Conservation (phyloP, 306 rosid species). For the Prunus campanulata region DNA sequence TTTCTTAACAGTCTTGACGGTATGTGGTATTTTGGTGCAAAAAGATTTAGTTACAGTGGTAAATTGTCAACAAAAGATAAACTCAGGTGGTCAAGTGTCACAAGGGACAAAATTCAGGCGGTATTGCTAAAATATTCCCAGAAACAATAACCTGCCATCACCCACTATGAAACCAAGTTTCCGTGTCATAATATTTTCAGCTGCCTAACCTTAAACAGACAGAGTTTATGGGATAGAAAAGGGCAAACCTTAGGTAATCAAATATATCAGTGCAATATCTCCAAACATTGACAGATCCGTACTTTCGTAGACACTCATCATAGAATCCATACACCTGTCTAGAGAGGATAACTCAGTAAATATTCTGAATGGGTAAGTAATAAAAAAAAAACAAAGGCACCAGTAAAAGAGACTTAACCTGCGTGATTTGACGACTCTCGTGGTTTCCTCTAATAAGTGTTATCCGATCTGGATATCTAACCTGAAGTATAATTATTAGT, state of each 20-base stretch:
- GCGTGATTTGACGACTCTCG: slow-evolving; percentile 99
- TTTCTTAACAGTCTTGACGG: no score
- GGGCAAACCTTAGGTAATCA: slow-evolving; percentile 83
- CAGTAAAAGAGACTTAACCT: slow-evolving; percentile 53
- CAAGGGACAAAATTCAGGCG: no score
- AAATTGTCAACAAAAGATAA: no score
- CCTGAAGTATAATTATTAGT: slow-evolving; percentile 46
- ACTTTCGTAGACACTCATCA: slow-evolving; percentile 97
- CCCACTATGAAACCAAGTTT: not conserved
- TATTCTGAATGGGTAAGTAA: slow-evolving; percentile 18
- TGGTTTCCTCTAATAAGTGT: slow-evolving; percentile 99
- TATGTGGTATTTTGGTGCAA: no score
- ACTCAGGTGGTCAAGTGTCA: no score
- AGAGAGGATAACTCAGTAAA: slow-evolving; percentile 36
- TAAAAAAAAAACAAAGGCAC: not conserved
- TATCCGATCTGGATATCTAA: slow-evolving; percentile 97
- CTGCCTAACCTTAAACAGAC: slow-evolving; percentile 3
- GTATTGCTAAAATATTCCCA: no score
- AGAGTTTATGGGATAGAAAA: not conserved
- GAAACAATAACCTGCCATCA: not conserved
- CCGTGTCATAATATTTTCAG: slow-evolving; percentile 6
- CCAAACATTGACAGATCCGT: slow-evolving; percentile 99
- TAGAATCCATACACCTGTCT: slow-evolving; percentile 99
- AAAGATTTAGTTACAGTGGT: no score
- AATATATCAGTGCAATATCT: slow-evolving; percentile 98